These are phyloP conservation scores for Bauhinia variegata DNA, from an alignment of 306 rosid genomes.

Conservation along the genomic window DNA sequence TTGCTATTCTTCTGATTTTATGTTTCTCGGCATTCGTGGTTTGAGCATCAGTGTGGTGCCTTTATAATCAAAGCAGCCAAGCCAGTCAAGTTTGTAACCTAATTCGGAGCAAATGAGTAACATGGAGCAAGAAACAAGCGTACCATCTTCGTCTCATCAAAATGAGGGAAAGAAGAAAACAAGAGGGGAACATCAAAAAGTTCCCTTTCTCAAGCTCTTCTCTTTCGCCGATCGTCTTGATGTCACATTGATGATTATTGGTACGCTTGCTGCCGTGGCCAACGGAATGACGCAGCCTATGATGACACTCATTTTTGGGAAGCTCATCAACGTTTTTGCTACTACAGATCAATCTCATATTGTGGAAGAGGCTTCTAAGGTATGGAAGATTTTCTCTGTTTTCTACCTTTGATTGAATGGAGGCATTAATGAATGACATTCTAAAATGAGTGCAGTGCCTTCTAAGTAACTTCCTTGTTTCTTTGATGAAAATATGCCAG, in stretches of 20 bases:
- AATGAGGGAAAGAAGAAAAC: not conserved
- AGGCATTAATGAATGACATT: too few species aligned
- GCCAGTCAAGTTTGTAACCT: too few species aligned
- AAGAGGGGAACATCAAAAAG: slow-evolving; percentile 37
- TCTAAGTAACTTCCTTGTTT: too few species aligned
- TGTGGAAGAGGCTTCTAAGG: slow-evolving; percentile 59
- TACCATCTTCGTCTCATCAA: not conserved
- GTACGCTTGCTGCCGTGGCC: slow-evolving; percentile 51
- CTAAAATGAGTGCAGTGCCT: not conserved
- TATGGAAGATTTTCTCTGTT: not conserved
- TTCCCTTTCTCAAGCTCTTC: slow-evolving; percentile 67
- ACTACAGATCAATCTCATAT: slow-evolving; percentile 33
- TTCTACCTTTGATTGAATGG: too few species aligned
- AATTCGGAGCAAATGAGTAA: not conserved
- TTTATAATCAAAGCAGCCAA: too few species aligned
- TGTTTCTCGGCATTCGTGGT: not conserved
- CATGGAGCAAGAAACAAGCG: not conserved
- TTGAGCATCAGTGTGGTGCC: not conserved
- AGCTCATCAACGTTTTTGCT: slow-evolving; percentile 65
- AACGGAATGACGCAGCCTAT: slow-evolving; percentile 73
- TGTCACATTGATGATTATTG: slow-evolving; percentile 56
- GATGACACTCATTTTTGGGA: slow-evolving; percentile 69
- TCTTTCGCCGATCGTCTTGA: slow-evolving; percentile 67
- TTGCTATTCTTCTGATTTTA: not conserved
- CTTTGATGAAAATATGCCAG: not conserved